Percentiles rank a stretch among this genome's conserved stretches.
phyloP scores from a whole-genome alignment of 129 eudicot species.

The Heracleum sosnowskyi region DNA sequence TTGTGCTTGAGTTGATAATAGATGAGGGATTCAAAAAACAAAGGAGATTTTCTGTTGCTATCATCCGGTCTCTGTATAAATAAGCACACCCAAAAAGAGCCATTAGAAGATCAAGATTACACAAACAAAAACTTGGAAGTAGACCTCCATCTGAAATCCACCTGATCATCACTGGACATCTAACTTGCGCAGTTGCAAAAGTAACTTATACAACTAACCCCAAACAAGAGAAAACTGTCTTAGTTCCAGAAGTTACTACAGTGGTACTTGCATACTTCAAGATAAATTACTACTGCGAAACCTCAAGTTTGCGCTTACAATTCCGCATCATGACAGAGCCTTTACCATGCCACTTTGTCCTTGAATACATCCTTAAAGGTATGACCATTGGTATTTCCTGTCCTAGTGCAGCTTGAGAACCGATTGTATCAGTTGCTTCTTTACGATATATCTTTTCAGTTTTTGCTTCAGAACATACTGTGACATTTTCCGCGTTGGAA shows the following conservation, averaged over 20 bases:
- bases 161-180: neutral
- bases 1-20: too few species aligned
- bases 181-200: neutral
- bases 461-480: slow-evolving; percentile 8
- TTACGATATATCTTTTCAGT: neutral
- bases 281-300: neutral
- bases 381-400: neutral
- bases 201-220: neutral
- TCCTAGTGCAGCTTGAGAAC: neutral
- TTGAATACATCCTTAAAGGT: slow-evolving; percentile 4
- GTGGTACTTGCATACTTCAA: neutral
- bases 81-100: neutral
- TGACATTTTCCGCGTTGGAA: slow-evolving; percentile 2
- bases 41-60: too few species aligned
- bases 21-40: too few species aligned
- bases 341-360: slow-evolving; percentile 9
- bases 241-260: too few species aligned
- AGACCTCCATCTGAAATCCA: neutral
- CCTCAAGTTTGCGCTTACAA: neutral
- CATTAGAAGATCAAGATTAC: neutral
- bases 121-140: neutral
- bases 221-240: neutral
- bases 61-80: too few species aligned
- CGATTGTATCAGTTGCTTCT: neutral
- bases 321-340: neutral